Evolutionary conservation across 2,329 filamentous ascomycete species (phyloP).

Genomic region (Cercospora canescens): DNA sequence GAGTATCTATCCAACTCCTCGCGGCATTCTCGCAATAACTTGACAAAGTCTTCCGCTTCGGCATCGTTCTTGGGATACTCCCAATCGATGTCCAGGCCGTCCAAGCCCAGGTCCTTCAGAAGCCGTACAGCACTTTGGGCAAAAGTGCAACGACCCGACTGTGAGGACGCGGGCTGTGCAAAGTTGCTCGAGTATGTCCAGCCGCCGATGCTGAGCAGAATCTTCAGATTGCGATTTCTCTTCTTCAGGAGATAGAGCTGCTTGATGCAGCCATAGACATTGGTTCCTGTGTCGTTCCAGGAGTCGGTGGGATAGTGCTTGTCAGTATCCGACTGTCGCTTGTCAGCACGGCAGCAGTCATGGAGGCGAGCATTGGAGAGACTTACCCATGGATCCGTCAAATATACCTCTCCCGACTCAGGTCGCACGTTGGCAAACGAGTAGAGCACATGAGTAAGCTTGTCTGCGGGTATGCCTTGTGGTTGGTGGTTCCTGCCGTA

Average conservation of each 20-base stretch:
- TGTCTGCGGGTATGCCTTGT: constrained; percentile 75
- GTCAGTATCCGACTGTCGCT: constrained; percentile 57
- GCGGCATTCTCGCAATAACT: constrained; percentile 42
- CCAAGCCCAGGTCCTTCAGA: constrained; percentile 76
- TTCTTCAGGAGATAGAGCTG: constrained; percentile 77
- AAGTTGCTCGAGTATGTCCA: constrained; percentile 83
- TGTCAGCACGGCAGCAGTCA: not conserved
- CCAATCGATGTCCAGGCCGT: constrained; percentile 52
- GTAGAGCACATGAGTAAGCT: constrained; percentile 87
- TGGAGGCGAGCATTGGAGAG: not conserved
- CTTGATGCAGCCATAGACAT: constrained; percentile 76
- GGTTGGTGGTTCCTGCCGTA: constrained; percentile 69
- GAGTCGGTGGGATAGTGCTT: constrained; percentile 70
- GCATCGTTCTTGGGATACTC: constrained; percentile 46
- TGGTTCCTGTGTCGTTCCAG: constrained; percentile 64
- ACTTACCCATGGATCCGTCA: constrained; percentile 61
- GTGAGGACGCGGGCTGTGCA: constrained; percentile 63
- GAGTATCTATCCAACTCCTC: constrained; percentile 44
- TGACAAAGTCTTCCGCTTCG: constrained; percentile 44
- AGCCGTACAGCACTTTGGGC: constrained; percentile 71
- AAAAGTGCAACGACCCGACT: constrained; percentile 63
- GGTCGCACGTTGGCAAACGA: constrained; percentile 83
- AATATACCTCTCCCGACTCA: constrained; percentile 75
- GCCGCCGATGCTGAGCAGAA: constrained; percentile 79
- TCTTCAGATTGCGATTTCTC: constrained; percentile 72